Evolutionary conservation across 305 asterid genomes (phyloP).

Genomic region (Vinca major): DNA sequence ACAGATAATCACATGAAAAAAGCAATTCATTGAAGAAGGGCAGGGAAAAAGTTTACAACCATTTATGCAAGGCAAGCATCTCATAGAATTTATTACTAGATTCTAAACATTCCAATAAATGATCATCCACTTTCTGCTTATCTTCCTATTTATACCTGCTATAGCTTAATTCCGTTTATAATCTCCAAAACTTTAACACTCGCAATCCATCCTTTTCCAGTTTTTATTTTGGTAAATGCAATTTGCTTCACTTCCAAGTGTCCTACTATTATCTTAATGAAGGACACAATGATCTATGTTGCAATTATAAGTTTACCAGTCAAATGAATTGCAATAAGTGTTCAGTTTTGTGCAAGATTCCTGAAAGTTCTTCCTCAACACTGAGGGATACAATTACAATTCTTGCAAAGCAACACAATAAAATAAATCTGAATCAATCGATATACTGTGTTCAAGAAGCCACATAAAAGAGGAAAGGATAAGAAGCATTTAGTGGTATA

Average conservation of each 20-base stretch:
- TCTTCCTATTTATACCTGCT: background rate
- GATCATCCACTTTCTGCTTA: background rate
- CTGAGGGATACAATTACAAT: too few relatives aligned
- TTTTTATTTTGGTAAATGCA: background rate
- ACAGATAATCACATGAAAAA: background rate
- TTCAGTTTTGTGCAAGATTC: background rate
- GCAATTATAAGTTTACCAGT: background rate
- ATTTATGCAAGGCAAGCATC: background rate
- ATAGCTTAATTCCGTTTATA: background rate
- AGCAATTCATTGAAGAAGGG: background rate
- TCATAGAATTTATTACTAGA: background rate
- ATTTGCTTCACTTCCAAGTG: background rate
- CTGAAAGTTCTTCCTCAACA: too few relatives aligned
- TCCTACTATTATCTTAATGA: background rate
- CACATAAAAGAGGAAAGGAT: background rate
- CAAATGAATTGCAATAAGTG: too few relatives aligned
- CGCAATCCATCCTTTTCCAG: background rate
- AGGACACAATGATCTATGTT: background rate
- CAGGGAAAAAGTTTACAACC: too few relatives aligned
- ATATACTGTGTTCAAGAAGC: background rate
- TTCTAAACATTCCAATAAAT: background rate
- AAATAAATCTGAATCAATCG: too few relatives aligned
- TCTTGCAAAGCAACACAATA: too few relatives aligned
- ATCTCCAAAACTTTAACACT: background rate
- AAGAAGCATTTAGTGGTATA: background rate